These are phyloP conservation scores for Smithsoniella earleae DNA, from an alignment of 163 green algal genomes.

Conservation along the genomic window DNA sequence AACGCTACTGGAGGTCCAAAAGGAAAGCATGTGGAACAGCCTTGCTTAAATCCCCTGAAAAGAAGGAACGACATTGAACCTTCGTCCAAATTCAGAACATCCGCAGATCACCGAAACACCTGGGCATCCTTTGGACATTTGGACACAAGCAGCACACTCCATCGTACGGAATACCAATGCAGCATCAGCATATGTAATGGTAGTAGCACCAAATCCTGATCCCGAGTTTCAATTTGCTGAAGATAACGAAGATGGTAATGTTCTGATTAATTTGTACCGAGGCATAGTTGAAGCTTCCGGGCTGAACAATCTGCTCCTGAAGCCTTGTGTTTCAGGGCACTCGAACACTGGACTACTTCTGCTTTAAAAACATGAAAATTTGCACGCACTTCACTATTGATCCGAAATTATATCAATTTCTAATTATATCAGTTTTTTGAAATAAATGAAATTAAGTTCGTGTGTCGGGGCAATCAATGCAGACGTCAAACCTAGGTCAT, in stretches of 20 bases:
- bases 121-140: conserved; percentile 17
- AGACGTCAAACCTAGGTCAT: no score
- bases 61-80: neutral
- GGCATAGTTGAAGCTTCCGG: no score
- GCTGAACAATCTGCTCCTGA: no score
- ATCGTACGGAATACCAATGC: neutral
- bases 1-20: neutral
- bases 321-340: no score
- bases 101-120: neutral
- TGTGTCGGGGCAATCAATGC: no score
- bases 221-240: conserved; percentile 10
- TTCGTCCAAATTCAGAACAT: neutral
- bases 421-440: no score
- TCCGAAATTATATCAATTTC: no score
- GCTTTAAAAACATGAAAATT: no score
- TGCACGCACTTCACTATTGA: no score
- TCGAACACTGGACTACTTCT: no score
- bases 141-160: neutral
- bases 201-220: neutral
- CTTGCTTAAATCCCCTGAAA: neutral
- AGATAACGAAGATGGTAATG: neutral
- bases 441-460: no score
- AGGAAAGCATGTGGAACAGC: no score
- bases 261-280: neutral
- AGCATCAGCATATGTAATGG: conserved; percentile 25